These are phyloP conservation scores for Solidago caesia DNA, from an alignment of 129 eudicot genomes.

Conservation along the genomic window DNA sequence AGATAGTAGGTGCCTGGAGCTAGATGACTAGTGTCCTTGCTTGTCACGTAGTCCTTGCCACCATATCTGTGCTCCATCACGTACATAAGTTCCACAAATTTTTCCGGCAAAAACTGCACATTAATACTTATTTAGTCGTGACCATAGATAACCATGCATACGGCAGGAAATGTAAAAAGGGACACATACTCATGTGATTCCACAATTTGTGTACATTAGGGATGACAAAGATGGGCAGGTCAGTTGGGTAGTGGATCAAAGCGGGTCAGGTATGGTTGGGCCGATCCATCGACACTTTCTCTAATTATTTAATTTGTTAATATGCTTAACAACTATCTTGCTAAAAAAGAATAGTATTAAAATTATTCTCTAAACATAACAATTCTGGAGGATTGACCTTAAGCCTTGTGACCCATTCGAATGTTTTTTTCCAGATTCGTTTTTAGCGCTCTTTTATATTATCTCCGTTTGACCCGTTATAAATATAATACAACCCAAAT, in stretches of 20 bases:
- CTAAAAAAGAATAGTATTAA: neutral
- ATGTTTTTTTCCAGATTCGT: neutral
- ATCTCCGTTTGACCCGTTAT: neutral
- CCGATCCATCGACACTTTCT: too few relatives aligned
- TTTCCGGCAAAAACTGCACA: slow-evolving; percentile 71
- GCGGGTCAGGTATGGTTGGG: neutral
- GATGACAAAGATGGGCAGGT: neutral
- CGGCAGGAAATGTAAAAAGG: neutral
- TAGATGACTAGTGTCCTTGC: slow-evolving; percentile 83
- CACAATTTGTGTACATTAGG: neutral
- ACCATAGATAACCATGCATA: neutral
- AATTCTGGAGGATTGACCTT: neutral
- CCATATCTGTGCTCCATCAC: slow-evolving; percentile 98
- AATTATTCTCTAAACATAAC: too few relatives aligned
- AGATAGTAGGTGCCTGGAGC: slow-evolving; percentile 89
- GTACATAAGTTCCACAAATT: slow-evolving; percentile 76
- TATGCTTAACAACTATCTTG: neutral
- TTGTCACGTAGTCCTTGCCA: slow-evolving; percentile 83
- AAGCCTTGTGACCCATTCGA: neutral
- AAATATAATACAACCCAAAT: neutral
- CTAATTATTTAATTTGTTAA: neutral
- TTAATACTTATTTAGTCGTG: neutral
- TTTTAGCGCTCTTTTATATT: neutral
- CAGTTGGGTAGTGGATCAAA: neutral
- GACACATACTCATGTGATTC: neutral